These are phyloP conservation scores for Vachellia pachyceras DNA, from an alignment of 306 rosid genomes.

Conservation along the genomic window DNA sequence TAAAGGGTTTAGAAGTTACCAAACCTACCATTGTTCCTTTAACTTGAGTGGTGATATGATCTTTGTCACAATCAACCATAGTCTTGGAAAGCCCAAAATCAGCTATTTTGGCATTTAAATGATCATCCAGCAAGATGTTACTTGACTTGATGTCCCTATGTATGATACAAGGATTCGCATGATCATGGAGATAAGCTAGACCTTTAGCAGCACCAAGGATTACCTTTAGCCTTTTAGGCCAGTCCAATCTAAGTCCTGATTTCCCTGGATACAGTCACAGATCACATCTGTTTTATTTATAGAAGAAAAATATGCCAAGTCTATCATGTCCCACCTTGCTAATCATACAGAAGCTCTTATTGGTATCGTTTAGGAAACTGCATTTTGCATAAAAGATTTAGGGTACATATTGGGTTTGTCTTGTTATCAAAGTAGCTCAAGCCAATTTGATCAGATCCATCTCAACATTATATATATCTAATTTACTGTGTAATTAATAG, in stretches of 20 bases:
- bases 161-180: slow-evolving; percentile 67
- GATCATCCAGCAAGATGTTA: slow-evolving; percentile 65
- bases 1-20: not conserved
- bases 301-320: not conserved
- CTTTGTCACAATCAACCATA: slow-evolving; percentile 47
- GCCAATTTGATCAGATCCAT: no score
- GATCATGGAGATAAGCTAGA: slow-evolving; percentile 71
- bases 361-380: not conserved
- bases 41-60: slow-evolving; percentile 63
- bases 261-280: slow-evolving; percentile 47
- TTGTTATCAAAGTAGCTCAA: no score
- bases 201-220: slow-evolving; percentile 71
- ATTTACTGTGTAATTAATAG: no score
- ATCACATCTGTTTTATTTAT: not conserved
- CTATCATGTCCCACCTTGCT: not conserved
- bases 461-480: no score
- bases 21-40: slow-evolving; percentile 71
- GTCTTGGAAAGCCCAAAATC: slow-evolving; percentile 77
- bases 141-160: slow-evolving; percentile 74
- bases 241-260: slow-evolving; percentile 51
- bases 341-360: not conserved
- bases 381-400: not conserved
- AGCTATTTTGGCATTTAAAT: slow-evolving; percentile 59
- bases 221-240: slow-evolving; percentile 62
- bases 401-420: no score